Percentiles rank a stretch among this genome's conserved stretches.
Conservation (phyloP, 495 filamentous ascomycete genomes). For the Rhizodiscina lignyota region DNA sequence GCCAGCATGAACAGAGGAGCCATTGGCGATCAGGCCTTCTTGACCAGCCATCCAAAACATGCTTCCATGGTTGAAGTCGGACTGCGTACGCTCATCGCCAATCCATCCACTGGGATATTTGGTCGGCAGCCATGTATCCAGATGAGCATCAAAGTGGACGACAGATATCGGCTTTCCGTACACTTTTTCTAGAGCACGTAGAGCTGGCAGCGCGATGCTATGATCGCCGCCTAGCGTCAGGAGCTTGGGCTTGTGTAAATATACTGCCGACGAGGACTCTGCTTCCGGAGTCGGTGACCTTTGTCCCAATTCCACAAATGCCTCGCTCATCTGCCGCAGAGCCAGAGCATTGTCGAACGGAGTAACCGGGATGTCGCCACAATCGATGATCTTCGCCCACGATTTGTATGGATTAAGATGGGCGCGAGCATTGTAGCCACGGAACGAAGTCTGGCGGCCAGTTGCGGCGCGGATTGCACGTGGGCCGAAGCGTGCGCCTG, state of each 20-base stretch:
- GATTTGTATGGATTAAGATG: slow-evolving; percentile 60
- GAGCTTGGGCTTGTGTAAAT: slow-evolving; percentile 40
- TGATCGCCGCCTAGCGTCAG: slow-evolving; percentile 76
- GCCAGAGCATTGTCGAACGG: slow-evolving; percentile 66
- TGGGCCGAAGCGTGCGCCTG: slow-evolving; percentile 68
- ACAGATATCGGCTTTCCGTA: slow-evolving; percentile 58
- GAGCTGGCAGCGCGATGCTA: slow-evolving; percentile 57
- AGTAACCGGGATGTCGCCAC: slow-evolving; percentile 68
- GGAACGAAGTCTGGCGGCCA: slow-evolving; percentile 51
- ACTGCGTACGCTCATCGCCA: slow-evolving; percentile 32
- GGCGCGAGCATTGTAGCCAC: slow-evolving; percentile 63
- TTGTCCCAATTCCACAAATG: slow-evolving; percentile 47
- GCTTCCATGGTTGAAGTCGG: slow-evolving; percentile 64
- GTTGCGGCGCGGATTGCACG: slow-evolving; percentile 68
- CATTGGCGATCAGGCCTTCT: slow-evolving; percentile 55
- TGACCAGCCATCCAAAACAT: slow-evolving; percentile 74
- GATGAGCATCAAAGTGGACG: slow-evolving; percentile 62
- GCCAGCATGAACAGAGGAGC: slow-evolving; percentile 58
- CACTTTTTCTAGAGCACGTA: slow-evolving; percentile 53
- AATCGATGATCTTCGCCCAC: slow-evolving; percentile 62
- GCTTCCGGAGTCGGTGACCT: slow-evolving; percentile 25
- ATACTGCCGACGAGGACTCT: slow-evolving; percentile 13
- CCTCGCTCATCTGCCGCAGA: slow-evolving; percentile 59
- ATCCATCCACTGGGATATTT: slow-evolving; percentile 63
- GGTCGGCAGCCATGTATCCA: slow-evolving; percentile 69